Evolutionary conservation across 768 basidiomycete species (phyloP).

Genomic region (Xerocomus spinulosus): DNA sequence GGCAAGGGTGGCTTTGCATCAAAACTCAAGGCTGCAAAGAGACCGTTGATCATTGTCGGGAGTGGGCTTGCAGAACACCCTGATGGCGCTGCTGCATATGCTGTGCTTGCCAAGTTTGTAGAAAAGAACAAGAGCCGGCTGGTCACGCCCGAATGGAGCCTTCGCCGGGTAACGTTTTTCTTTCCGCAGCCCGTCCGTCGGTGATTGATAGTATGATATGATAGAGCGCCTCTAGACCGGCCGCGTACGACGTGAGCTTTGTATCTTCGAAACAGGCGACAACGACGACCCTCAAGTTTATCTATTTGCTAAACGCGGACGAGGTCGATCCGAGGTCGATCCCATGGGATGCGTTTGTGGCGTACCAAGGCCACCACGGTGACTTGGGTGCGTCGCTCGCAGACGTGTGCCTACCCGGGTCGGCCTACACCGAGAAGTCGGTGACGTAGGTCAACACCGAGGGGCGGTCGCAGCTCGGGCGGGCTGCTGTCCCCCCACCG

Average conservation of each 20-base stretch:
- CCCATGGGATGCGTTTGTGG: conserved; percentile 89
- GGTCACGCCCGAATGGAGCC: conserved; percentile 87
- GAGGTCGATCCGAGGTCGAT: too few relatives aligned
- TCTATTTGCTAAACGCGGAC: conserved; percentile 96
- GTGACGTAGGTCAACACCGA: conserved; percentile 97
- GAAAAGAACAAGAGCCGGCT: conserved; percentile 71
- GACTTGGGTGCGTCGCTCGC: conserved; percentile 95
- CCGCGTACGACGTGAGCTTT: conserved; percentile 94
- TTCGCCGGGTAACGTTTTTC: conserved; percentile 90
- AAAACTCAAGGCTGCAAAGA: conserved; percentile 87
- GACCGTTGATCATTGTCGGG: conserved; percentile 90
- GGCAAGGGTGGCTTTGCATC: conserved; percentile 77
- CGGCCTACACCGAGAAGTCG: conserved; percentile 91
- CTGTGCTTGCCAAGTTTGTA: conserved; percentile 76
- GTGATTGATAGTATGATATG: too few relatives aligned
- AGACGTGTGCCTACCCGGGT: conserved; percentile 91
- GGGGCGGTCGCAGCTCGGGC: conserved; percentile 84
- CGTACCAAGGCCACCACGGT: conserved; percentile 98
- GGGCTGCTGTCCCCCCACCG: conserved; percentile 91
- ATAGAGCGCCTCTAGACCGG: conserved; percentile 91
- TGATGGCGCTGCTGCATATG: conserved; percentile 75
- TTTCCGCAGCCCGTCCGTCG: too few relatives aligned
- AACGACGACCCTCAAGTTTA: conserved; percentile 79
- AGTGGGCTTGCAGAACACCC: conserved; percentile 80
- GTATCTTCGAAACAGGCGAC: conserved; percentile 79